phyloP scores from a whole-genome alignment of 2,329 filamentous ascomycete genomes.

The Mycosphaerella sp. region DNA sequence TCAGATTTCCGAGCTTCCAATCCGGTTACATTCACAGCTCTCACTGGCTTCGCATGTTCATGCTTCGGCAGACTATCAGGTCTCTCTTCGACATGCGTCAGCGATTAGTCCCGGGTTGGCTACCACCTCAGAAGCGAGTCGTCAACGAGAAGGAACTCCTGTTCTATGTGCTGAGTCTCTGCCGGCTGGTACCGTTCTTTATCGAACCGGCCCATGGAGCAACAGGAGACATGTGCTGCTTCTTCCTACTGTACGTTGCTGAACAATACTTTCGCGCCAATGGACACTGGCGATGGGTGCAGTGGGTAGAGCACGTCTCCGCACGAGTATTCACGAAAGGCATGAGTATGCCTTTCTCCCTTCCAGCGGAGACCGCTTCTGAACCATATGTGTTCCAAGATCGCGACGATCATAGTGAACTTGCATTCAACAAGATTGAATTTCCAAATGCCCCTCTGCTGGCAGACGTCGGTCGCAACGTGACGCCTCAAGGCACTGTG shows the following conservation, averaged over 20 bases:
- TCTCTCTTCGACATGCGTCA: constrained; percentile 18
- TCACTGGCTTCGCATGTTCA: constrained; percentile 29
- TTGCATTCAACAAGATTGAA: constrained; percentile 4
- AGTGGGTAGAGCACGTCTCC: constrained; percentile 4
- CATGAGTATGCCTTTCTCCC: constrained; percentile 10
- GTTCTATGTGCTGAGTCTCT: constrained; percentile 23
- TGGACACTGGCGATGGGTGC: constrained; percentile 6
- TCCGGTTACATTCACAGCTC: constrained; percentile 25
- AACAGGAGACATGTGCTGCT: constrained; percentile 27
- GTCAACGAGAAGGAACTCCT: constrained; percentile 24
- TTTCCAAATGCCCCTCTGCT: constrained; percentile 4
- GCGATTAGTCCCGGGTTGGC: constrained; percentile 16
- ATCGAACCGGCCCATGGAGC: constrained; percentile 21
- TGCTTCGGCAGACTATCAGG: constrained; percentile 20
- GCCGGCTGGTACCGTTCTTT: constrained; percentile 25
- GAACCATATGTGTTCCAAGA: background rate
- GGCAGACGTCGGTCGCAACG: constrained; percentile 5
- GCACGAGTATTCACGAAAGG: constrained; percentile 8
- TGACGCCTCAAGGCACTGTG: constrained; percentile 3
- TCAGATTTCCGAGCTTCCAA: constrained; percentile 24
- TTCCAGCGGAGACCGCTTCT: background rate
- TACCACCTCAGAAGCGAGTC: constrained; percentile 2
- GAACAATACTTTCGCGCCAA: constrained; percentile 17
- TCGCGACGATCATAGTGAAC: constrained; percentile 1
- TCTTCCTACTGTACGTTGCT: constrained; percentile 24